Base-by-base conservation (phyloP, 257 asterid genomes). In the Handroanthus guayacan region DNA sequence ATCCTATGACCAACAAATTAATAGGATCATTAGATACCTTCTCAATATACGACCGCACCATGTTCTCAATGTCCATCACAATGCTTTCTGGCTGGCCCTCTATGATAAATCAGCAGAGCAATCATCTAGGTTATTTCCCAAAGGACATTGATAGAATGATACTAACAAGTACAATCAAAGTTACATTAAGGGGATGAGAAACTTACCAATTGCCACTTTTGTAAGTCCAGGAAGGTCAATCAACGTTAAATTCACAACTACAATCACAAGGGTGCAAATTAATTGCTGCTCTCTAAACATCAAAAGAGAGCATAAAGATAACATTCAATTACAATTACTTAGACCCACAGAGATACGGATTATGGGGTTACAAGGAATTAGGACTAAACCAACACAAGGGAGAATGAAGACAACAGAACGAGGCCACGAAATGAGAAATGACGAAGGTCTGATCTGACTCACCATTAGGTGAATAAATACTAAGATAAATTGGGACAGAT, bases 191-290 rank as follows among this genome's bases (percentile, higher is more conserved):
- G 75, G 38, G 50, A 54, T 25, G 36, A 70, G 45, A 74, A 58
- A 81, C 98, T 90, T 88, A 95, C 99, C 99, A 65, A 93, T 94
- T 51, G 99, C 99, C 70, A 95, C 99, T 78, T 95, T 95, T 37
- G 99, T 95, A 63, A 93, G 98, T 69, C 99, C 98, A 70, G 98
- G 99, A 85, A 95, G 99, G 87, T 95, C 98, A 52, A 95, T 84
- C 81, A 95, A 81, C 39, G 99, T 93, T 91, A 95, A 90, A 79
- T 95, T 90, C 78, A 95, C 99, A 62, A 95, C 99, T 95, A 96
- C 85, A 84, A 84, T 37, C 71, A 80, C 51, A 76, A 82, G 39
- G 12, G 14, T 11, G 47, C 48, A 80, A 48, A 76, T 78, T 56
- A 81, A 54, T 56, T 44, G 47, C 51, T 55, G 63, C 50, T 71